Base-by-base conservation (phyloP, 2,329 filamentous ascomycete species). In the Colletotrichum sp. region DNA sequence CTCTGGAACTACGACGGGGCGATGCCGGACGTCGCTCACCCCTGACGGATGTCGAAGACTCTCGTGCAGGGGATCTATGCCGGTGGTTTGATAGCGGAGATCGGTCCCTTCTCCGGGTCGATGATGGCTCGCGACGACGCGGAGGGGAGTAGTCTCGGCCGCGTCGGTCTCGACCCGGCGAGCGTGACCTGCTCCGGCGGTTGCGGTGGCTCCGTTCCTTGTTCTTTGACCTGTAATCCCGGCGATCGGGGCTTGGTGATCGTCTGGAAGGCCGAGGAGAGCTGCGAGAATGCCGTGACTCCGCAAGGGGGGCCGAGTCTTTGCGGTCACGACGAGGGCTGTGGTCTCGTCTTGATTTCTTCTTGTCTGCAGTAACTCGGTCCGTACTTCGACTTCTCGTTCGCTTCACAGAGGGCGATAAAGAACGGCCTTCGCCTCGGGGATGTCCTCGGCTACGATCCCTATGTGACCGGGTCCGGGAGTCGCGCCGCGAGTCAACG, bases 171-270 rank as follows among this genome's bases (percentile, higher is more conserved):
- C 70, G 67, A 18, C 65, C 57, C 8, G 75, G 75, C 4, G 77
- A 78, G 32, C 72, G 75, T n/a, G 77, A 78, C 65, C 73, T 68
- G 36, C 77, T 78, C 24, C 76, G 73, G 21, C 73, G 76, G 26
- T 68, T 67, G 26, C 73, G 66, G 6, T 59, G 70, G 28, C 48
- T 68, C 7, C 76, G 72, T 8, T 77, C 68, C 26, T 77, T 78
- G 9, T 52, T 26, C 34, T 71, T 68, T 7, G 72, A 60, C 18
- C 73, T 70, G 13, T 65, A 64, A 6, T 71, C 70, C 60, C 74
- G 66, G 24, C 68, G 77, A 34, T 63, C 55, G 30, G 67, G 72
- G 30, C 66, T 71, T 7, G 36, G 48, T 48, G 76, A 68, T 24
- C 72, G 74, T 28, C 77, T 73, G 34, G 72, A 71, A 13, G 48